A percentile compares a stretch with the other conserved stretches of the same genome.
Conservation (phyloP, 1,284 basidiomycete species). For the Ganoderma meredithae region DNA sequence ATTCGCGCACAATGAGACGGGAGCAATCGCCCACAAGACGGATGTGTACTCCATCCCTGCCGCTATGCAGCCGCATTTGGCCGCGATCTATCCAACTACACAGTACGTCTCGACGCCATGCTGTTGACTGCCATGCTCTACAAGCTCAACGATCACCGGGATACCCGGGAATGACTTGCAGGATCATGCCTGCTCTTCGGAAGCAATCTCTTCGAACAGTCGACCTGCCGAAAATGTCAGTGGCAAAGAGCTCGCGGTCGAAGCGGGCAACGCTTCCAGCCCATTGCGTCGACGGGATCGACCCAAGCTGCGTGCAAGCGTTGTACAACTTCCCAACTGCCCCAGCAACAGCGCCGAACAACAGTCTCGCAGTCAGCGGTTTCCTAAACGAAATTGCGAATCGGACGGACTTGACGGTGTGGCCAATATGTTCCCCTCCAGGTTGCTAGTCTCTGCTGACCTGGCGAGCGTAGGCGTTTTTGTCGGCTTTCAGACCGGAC, state of each 20-base stretch:
- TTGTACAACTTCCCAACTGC: conserved; percentile 58
- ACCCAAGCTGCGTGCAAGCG: conserved; percentile 57
- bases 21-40: conserved; percentile 41
- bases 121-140: conserved; percentile 1
- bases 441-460: background rate
- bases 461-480: background rate
- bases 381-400: conserved; percentile 59
- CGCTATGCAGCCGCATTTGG: conserved; percentile 41
- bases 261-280: conserved; percentile 1
- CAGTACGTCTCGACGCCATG: conserved; percentile 17
- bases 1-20: conserved; percentile 42
- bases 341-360: conserved; percentile 48
- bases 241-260: background rate
- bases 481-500: conserved; percentile 49
- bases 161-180: background rate
- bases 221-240: background rate
- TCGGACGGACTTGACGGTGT: conserved; percentile 51
- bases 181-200: background rate
- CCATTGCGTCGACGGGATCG: conserved; percentile 42
- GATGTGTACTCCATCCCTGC: conserved; percentile 46
- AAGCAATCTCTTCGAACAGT: background rate
- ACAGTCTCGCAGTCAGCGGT: conserved; percentile 60
- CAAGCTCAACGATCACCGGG: background rate
- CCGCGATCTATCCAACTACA: conserved; percentile 45
- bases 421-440: conserved; percentile 34